Evolutionary conservation across 1,139 yeast species (phyloP).

Genomic region (Kluyveromyces sp.): DNA sequence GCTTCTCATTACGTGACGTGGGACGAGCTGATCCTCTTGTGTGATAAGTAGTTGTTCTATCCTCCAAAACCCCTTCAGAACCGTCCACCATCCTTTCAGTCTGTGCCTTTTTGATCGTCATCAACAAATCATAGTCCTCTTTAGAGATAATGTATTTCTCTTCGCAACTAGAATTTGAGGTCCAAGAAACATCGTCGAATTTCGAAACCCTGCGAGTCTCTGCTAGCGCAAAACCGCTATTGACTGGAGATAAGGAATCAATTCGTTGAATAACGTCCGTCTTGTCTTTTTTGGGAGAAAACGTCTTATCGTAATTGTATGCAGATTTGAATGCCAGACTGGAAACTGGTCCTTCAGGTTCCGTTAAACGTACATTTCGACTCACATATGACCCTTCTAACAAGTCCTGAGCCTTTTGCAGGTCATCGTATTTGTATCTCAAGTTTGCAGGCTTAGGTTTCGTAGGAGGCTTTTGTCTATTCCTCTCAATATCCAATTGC

Average conservation of each 20-base stretch:
- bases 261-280: slow-evolving; percentile 3
- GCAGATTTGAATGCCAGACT: slow-evolving; percentile 33
- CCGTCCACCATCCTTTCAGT: too few species aligned
- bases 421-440: slow-evolving; percentile 10
- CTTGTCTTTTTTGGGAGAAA: slow-evolving; percentile 17
- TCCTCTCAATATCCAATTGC: slow-evolving; percentile 10
- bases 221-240: neutral
- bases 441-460: slow-evolving; percentile 6
- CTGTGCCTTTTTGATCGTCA: slow-evolving; percentile 15
- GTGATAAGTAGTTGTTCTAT: too few species aligned
- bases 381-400: slow-evolving; percentile 10
- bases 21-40: too few species aligned
- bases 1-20: too few species aligned
- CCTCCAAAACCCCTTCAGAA: too few species aligned
- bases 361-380: neutral
- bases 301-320: slow-evolving; percentile 34
- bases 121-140: slow-evolving; percentile 27
- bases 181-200: slow-evolving; percentile 7
- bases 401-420: slow-evolving; percentile 9
- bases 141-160: slow-evolving; percentile 22
- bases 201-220: slow-evolving; percentile 3
- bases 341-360: slow-evolving; percentile 5
- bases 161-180: neutral
- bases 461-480: slow-evolving; percentile 1
- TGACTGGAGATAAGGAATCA: neutral